Conservation (phyloP, 139 green algal species). For the Tetradesmus obliquus region DNA sequence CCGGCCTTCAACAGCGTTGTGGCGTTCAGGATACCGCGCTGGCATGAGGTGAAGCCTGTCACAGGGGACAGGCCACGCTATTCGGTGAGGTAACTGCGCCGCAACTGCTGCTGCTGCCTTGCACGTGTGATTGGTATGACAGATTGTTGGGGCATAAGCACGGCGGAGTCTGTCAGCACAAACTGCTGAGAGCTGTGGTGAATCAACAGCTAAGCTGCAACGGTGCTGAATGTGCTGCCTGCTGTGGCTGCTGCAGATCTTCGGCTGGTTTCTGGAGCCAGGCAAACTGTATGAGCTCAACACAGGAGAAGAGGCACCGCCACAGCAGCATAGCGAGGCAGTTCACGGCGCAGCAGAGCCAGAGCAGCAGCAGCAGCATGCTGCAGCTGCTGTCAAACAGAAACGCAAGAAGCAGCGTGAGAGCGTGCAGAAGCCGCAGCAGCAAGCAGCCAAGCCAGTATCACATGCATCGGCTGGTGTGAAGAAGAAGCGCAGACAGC, state of each 20-base stretch:
- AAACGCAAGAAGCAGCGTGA: not conserved
- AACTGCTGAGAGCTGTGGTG: too few relatives aligned
- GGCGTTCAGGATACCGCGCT: conserved; percentile 57
- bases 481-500: not conserved
- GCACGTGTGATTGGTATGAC: too few relatives aligned
- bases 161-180: too few relatives aligned
- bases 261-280: conserved; percentile 60
- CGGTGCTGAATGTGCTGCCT: too few relatives aligned
- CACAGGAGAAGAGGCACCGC: not conserved
- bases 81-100: not conserved
- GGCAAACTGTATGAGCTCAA: conserved; percentile 46
- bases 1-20: conserved; percentile 53
- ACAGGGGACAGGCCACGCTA: conserved; percentile 39
- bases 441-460: not conserved
- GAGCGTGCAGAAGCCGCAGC: not conserved
- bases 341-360: not conserved
- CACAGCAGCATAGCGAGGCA: not conserved
- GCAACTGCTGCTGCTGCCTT: too few relatives aligned
- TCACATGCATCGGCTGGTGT: not conserved
- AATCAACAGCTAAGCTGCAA: too few relatives aligned
- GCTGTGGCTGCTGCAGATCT: conserved; percentile 27
- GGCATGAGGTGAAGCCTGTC: conserved; percentile 56
- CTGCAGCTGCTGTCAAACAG: conserved; percentile 4
- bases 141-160: too few relatives aligned
- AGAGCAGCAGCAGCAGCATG: conserved; percentile 26